Evolutionary conservation across 2,329 filamentous ascomycete genomes (phyloP), one percentile per base, ranked within the genome.

Genomic region (Ophiosphaerella korrae): DNA sequence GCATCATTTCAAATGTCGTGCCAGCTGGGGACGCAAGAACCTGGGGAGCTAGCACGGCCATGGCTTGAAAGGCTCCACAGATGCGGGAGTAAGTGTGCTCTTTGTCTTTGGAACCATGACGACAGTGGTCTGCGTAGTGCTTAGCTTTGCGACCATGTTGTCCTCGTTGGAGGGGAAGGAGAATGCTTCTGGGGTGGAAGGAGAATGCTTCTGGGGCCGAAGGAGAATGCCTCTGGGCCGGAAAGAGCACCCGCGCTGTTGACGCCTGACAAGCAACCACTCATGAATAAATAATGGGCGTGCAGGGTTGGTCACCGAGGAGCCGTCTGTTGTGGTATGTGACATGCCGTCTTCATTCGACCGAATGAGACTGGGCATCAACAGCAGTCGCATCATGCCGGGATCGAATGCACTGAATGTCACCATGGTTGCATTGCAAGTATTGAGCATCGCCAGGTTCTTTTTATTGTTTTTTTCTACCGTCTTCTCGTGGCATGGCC

Each of bases 1-100:
- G 34, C 51, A 48, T 36, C 37, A 38, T 11, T 23, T 36, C 50
- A 34, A 53, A 63, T 26, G 57, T 63, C 7, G 61, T 63, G 1
- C 54, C 54, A 14, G 31, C 24, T 8, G 46, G 33, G 18, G 61
- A 31, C 31, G 45, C 23, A 64, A 45, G 9, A 38, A 35, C 2
- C 7, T 24, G 1, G 57, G 59, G 3, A 61, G 53, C 2, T 9
- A 44, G 44, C 52, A 60, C n/a, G 48, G 55, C 57, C 54, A 57
- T 3, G 51, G 46, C 31, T 41, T 49, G n/a, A 11, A 6, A 7
- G 34, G 26, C 11, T 6, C 11, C 11, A 6, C 26, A 6, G 11
- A 2, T 3, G 3, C 26, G 11, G 3, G 11, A 8, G 7, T 6
- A 2, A 29, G 11, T 6, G 7, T 29, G 11, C 8, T 29, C 26